phyloP scores from a whole-genome alignment of 1,284 basidiomycete genomes.

The Heterobasidion parviporum region DNA sequence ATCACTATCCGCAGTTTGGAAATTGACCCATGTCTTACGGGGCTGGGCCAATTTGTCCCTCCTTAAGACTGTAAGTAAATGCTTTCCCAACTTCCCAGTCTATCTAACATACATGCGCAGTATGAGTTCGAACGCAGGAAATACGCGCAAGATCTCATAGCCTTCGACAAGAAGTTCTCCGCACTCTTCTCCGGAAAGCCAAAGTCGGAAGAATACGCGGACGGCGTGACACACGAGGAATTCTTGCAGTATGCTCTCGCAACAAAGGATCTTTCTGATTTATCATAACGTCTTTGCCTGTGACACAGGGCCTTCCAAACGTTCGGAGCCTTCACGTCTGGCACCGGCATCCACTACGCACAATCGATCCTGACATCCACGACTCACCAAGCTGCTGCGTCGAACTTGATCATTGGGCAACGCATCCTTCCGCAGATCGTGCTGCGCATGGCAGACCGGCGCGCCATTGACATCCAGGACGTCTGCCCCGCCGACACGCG shows the following conservation, averaged over 20 bases:
- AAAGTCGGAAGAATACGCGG: constrained; percentile 40
- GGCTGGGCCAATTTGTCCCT: constrained; percentile 61
- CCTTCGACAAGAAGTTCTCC: constrained; percentile 72
- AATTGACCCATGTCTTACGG: constrained; percentile 63
- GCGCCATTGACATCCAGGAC: constrained; percentile 62
- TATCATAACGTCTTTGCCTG: neutral
- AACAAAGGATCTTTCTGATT: neutral
- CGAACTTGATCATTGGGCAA: constrained; percentile 45
- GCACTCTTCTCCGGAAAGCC: constrained; percentile 74
- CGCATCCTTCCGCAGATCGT: constrained; percentile 53
- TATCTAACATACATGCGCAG: constrained; percentile 22
- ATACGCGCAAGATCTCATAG: constrained; percentile 75
- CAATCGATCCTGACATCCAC: constrained; percentile 42
- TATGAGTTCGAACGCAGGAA: constrained; percentile 67
- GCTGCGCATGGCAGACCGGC: constrained; percentile 54
- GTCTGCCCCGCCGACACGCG: constrained; percentile 58
- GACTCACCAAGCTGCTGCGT: constrained; percentile 35
- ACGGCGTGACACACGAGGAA: constrained; percentile 60
- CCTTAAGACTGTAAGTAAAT: constrained; percentile 58
- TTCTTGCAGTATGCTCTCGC: constrained; percentile 41
- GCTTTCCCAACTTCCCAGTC: neutral
- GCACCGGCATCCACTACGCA: constrained; percentile 56
- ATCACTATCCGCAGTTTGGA: constrained; percentile 48
- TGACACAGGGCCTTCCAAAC: constrained; percentile 43
- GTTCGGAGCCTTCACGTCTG: constrained; percentile 53